These are phyloP conservation scores for Jamesozyma rosinii DNA, from an alignment of 805 yeast genomes.

Conservation along the genomic window DNA sequence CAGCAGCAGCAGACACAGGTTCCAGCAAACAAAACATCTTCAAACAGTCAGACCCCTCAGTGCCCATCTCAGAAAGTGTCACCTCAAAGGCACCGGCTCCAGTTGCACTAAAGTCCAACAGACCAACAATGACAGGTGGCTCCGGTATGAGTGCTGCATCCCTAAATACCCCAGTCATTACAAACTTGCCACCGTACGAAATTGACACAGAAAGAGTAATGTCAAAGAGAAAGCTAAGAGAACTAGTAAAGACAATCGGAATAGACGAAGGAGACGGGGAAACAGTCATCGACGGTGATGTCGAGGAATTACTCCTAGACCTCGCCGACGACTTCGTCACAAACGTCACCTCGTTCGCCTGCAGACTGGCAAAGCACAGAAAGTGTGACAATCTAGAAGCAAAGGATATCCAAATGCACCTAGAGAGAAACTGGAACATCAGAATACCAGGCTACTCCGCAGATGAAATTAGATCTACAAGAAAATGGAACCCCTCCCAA, in stretches of 20 bases:
- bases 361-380: conserved; percentile 90
- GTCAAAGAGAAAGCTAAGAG: conserved; percentile 82
- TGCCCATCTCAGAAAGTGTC: conserved; percentile 63
- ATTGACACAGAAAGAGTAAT: conserved; percentile 73
- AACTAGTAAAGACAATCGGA: conserved; percentile 73
- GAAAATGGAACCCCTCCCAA: conserved; percentile 60
- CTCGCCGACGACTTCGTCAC: conserved; percentile 92
- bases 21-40: conserved; percentile 27
- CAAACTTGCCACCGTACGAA: conserved; percentile 74
- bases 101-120: conserved; percentile 51
- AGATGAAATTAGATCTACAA: conserved; percentile 75
- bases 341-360: conserved; percentile 86
- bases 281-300: conserved; percentile 87
- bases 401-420: conserved; percentile 81
- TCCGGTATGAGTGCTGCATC: conserved; percentile 63
- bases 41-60: conserved; percentile 44
- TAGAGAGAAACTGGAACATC: conserved; percentile 91
- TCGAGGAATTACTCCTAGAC: conserved; percentile 81
- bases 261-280: conserved; percentile 88
- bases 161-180: conserved; percentile 64
- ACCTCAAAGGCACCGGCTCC: conserved; percentile 59
- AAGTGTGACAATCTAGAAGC: conserved; percentile 80
- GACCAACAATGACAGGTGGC: conserved; percentile 84
- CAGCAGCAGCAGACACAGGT: conserved; percentile 29
- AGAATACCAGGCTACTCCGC: conserved; percentile 87